Conservation (phyloP, 139 green algal species). For the Diplosphaera chodatii region DNA sequence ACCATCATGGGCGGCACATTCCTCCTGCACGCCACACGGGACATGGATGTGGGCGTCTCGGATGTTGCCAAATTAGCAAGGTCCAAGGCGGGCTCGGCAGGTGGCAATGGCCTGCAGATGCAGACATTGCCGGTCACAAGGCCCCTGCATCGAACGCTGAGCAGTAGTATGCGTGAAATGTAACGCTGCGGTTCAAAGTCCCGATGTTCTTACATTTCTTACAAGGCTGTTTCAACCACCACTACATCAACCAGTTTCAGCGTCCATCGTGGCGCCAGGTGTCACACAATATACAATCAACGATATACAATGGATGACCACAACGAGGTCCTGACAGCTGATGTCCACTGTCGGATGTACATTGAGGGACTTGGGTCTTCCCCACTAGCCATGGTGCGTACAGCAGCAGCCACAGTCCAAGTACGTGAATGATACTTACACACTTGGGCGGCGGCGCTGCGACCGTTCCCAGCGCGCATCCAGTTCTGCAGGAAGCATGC, state of each 20-base stretch:
- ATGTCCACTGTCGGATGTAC: too few relatives aligned
- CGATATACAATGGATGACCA: too few relatives aligned
- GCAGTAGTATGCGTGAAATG: background rate
- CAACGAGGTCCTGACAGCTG: too few relatives aligned
- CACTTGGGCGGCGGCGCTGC: too few relatives aligned
- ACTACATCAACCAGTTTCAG: too few relatives aligned
- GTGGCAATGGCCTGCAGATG: background rate
- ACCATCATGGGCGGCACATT: conserved; percentile 93
- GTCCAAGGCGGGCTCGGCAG: background rate
- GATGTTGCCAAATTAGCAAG: background rate
- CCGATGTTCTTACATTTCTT: background rate
- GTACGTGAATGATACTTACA: too few relatives aligned
- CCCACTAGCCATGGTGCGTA: too few relatives aligned
- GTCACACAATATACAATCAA: too few relatives aligned
- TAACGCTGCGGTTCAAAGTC: background rate
- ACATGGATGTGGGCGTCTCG: conserved; percentile 49
- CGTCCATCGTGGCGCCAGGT: too few relatives aligned
- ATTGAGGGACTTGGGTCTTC: too few relatives aligned
- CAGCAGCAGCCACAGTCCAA: too few relatives aligned
- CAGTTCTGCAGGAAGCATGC: background rate
- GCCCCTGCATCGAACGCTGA: background rate
- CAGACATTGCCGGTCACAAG: background rate
- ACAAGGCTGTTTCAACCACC: too few relatives aligned
- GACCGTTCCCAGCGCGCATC: background rate
- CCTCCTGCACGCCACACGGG: conserved; percentile 86